These are phyloP conservation scores for Mitragyna speciosa DNA, from an alignment of 257 asterid genomes.

Conservation along the genomic window DNA sequence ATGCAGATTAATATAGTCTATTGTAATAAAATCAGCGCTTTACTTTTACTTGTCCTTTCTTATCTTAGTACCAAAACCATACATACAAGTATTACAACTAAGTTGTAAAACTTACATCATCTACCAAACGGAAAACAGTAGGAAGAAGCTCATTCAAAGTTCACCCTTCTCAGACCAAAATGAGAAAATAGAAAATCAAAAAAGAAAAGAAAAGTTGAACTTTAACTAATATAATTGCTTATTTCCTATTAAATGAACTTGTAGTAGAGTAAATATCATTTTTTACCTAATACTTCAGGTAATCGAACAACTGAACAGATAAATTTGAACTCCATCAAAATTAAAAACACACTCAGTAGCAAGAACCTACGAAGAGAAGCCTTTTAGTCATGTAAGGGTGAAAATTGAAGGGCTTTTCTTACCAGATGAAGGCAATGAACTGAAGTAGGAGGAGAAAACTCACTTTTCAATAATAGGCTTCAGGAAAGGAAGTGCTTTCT, in stretches of 20 bases:
- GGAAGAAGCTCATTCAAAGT: background rate
- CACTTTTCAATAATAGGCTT: conserved; percentile 62
- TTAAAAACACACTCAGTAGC: background rate
- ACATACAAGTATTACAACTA: background rate
- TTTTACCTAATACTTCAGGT: background rate
- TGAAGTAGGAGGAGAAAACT: conserved; percentile 25
- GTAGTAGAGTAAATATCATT: background rate
- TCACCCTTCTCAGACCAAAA: background rate
- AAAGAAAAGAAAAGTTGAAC: background rate
- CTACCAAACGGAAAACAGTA: background rate
- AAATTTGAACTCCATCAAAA: background rate
- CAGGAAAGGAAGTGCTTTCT: conserved; percentile 63
- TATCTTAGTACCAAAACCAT: background rate
- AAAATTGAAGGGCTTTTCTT: background rate
- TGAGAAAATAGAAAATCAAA: too few species aligned
- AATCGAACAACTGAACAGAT: background rate
- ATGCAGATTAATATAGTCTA: background rate
- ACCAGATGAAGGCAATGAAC: conserved; percentile 6
- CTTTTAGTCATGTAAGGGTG: background rate
- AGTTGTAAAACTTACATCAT: background rate
- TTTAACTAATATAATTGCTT: background rate
- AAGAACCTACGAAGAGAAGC: background rate
- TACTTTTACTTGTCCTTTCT: too few species aligned
- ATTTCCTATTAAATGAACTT: background rate
- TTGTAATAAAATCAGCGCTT: background rate